A percentile compares a stretch with the other conserved stretches of the same genome.
These are phyloP conservation scores for Poa pratensis DNA, from an alignment of 176 grass and related monocot genomes.

Conservation along the genomic window DNA sequence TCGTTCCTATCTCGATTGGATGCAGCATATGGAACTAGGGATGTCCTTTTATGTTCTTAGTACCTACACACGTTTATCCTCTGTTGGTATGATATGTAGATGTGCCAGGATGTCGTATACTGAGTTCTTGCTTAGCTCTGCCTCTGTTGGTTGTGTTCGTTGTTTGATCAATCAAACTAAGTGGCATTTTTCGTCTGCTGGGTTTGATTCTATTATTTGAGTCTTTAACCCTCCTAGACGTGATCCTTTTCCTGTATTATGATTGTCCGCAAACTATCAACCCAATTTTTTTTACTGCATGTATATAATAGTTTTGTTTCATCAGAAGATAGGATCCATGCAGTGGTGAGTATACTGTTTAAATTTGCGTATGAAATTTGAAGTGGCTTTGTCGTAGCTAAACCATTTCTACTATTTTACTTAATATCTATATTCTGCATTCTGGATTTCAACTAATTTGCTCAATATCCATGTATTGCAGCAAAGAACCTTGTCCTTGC, in stretches of 20 bases:
- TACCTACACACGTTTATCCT: neutral
- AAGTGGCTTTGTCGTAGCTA: neutral
- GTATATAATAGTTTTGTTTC: neutral
- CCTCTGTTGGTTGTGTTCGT: neutral
- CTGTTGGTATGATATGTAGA: neutral
- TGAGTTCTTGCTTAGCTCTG: neutral
- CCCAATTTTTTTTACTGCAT: neutral
- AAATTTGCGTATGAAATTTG: neutral
- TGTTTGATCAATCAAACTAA: too few species aligned
- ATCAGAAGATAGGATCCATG: neutral
- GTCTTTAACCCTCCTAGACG: neutral
- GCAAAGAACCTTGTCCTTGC: constrained; percentile 89
- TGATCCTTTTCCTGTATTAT: neutral
- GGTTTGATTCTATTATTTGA: neutral
- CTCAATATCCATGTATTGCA: constrained; percentile 35
- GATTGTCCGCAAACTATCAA: neutral
- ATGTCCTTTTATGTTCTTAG: neutral
- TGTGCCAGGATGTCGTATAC: neutral
- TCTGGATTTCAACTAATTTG: neutral
- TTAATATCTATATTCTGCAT: constrained; percentile 24
- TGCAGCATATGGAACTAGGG: neutral
- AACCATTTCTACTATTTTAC: neutral
- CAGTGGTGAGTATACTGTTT: neutral
- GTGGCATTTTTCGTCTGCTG: too few species aligned
- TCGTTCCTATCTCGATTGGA: neutral